A percentile compares a stretch with the other conserved stretches of the same genome.
phyloP scores from a whole-genome alignment of 805 yeast genomes.

The Candida stauntonica region DNA sequence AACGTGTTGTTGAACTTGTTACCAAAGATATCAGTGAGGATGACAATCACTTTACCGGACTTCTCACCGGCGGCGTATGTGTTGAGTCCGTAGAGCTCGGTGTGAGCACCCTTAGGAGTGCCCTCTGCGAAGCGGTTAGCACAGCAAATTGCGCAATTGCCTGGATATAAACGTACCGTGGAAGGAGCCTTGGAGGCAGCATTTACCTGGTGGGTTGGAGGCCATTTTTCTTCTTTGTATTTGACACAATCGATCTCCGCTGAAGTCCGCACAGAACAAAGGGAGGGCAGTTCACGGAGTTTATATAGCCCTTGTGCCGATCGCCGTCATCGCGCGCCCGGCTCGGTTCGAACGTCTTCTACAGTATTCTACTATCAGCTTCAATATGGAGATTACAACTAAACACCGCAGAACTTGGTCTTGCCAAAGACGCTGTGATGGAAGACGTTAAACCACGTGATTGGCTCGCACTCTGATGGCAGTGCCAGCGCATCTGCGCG shows the following conservation, averaged over 20 bases:
- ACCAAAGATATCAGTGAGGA: conserved; percentile 72
- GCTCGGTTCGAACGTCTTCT: too few relatives aligned
- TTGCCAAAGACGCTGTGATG: conserved; percentile 48
- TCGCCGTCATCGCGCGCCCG: too few relatives aligned
- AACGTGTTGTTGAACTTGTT: conserved; percentile 49
- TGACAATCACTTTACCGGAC: conserved; percentile 44
- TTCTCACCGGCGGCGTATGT: conserved; percentile 45
- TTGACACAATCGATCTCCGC: neutral
- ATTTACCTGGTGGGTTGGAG: conserved; percentile 43
- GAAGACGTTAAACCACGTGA: conserved; percentile 50
- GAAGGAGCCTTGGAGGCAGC: conserved; percentile 11
- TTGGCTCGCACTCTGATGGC: conserved; percentile 37
- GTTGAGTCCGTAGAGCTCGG: conserved; percentile 38
- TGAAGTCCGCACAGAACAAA: neutral
- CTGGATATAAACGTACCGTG: conserved; percentile 24
- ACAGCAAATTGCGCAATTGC: neutral
- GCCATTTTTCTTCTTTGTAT: conserved; percentile 30
- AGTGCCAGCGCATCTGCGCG: neutral
- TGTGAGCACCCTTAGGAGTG: conserved; percentile 39
- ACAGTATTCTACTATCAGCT: too few relatives aligned
- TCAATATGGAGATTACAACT: too few relatives aligned
- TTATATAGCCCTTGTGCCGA: too few relatives aligned
- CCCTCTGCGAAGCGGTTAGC: conserved; percentile 35
- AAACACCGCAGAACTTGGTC: conserved; percentile 30
- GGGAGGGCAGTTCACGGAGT: neutral